Evolutionary conservation across 2,329 filamentous ascomycete genomes (phyloP), one percentile per base, ranked within the genome.

Genomic region (Arthroderma sp.): DNA sequence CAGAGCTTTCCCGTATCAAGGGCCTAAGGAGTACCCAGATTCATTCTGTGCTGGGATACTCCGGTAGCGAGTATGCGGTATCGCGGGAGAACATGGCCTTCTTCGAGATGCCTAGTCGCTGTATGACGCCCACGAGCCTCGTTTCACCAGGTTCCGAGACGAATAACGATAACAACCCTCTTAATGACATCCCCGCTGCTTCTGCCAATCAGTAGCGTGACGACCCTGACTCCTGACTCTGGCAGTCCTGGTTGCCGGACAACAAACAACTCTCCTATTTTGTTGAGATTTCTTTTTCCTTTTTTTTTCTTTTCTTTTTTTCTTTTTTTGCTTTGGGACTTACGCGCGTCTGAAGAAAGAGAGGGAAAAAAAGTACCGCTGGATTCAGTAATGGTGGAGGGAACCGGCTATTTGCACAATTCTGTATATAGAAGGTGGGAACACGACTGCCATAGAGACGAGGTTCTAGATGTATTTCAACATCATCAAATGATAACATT

Each of bases 1-100:
- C 79, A 0, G 91, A 98, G 72, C 90, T 98, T 60, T 75, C 77
- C 58, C 77, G 87, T 54, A 95, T 98, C 68, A 89, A 87, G 74
- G 93, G 93, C 1, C 77, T 86, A 62, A 83, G 87, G 68, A 95
- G 90, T 67, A 81, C 79, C 4, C 86, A 95, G 68, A 96, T 98
- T 61, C 78, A 84, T 52, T 78, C 80, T 8, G 75, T 93, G 47
- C 74, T 98, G 33, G 93, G 91, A 2, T 98, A 96, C 72, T 88
- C 89, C 19, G 91, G 96, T 69, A 94, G 87, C 66, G 90, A 97
- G 73, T 96, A 97, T 73, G 86, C 97, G 41, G 91, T 90, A 8
- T 78, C 93, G 66, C 79, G 90, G 61, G 89, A 95, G 70, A 91
- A 95, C 65, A 85, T 96, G 61, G 89, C 88, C 47, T 83, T 95